phyloP scores from a whole-genome alignment of 2,329 filamentous ascomycete species.

The Paraphoma sp. region DNA sequence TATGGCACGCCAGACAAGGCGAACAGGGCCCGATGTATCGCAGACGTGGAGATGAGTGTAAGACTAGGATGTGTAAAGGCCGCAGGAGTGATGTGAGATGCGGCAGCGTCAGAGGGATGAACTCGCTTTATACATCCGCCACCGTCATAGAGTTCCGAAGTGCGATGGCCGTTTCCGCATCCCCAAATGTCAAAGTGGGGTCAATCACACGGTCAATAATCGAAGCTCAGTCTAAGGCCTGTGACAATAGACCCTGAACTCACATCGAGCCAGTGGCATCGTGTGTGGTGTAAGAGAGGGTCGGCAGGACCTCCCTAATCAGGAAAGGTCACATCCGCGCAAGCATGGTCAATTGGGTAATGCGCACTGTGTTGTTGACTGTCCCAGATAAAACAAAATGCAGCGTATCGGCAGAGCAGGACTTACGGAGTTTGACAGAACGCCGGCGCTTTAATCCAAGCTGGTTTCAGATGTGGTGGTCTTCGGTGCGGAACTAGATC shows the following conservation, averaged over 20 bases:
- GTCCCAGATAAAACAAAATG: neutral
- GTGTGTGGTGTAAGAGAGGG: neutral
- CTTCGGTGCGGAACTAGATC: neutral
- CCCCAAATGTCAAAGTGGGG: neutral
- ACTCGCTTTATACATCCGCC: neutral
- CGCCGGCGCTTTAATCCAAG: neutral
- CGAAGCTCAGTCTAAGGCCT: neutral
- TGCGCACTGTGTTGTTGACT: neutral
- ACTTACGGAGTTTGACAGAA: neutral
- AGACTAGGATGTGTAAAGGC: neutral
- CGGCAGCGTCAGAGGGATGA: neutral
- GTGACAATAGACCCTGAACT: neutral
- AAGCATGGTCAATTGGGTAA: neutral
- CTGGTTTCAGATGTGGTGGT: neutral
- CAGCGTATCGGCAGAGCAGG: neutral
- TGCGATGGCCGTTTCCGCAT: slow-evolving; percentile 7
- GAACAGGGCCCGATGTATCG: neutral
- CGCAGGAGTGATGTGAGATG: neutral
- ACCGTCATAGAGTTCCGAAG: too few species aligned
- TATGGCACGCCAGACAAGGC: neutral
- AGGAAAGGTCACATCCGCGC: neutral
- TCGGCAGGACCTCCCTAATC: slow-evolving; percentile 1
- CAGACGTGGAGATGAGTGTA: neutral
- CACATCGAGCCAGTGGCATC: neutral
- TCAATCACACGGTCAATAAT: neutral